Base-by-base conservation (phyloP, 768 basidiomycete genomes). In the Lactarius sanguifluus region DNA sequence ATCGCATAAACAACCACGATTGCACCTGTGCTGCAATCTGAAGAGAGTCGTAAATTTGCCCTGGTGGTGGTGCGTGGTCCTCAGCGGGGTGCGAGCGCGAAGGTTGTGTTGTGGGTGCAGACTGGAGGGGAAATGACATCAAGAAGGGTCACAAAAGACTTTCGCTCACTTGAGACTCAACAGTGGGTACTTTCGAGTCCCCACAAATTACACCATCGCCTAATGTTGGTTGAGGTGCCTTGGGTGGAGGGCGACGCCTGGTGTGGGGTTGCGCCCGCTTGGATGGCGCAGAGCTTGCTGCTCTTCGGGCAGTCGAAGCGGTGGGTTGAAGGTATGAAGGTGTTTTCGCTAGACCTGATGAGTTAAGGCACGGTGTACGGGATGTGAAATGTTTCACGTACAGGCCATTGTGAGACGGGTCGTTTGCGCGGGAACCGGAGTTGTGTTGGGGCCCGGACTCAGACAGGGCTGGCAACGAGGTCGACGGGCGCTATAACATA, bases 1-100 rank as follows among this genome's bases (percentile, higher is more conserved):
- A 81, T 5, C 79, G 79, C 86, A 89, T 87, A 69, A 82, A 83
- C 34, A 81, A 64, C 86, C 86, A 88, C 66, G 86, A 81, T 66
- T 85, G 84, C 20, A 79, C 73, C 64, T 85, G 83, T 15, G 85
- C 83, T 1, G 82, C 83, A 6, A 82, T 72, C 69, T 84, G 81
- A 15, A 84, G 72, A 16, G 80, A 69, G 56, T 75, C 74, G 15
- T 38, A 20, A 20, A 57, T 8, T 28, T 54, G 18, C 32, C 57
- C 52, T 20, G 41, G 43, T 5, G 34, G 58, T 23, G 30, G 15
- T 2, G 34, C 10, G 18, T 20, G 40, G 25, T 59, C 32, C 41
- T 63, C 58, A 13, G 16, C 36, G 7, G 40, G 15, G 45, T 10
- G 41, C 7, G 57, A 15, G n/a, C 25, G 65, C 3, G 41, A 20